These are phyloP conservation scores for Protomyces pachydermus DNA, from an alignment of 1,139 yeast species.

Conservation along the genomic window DNA sequence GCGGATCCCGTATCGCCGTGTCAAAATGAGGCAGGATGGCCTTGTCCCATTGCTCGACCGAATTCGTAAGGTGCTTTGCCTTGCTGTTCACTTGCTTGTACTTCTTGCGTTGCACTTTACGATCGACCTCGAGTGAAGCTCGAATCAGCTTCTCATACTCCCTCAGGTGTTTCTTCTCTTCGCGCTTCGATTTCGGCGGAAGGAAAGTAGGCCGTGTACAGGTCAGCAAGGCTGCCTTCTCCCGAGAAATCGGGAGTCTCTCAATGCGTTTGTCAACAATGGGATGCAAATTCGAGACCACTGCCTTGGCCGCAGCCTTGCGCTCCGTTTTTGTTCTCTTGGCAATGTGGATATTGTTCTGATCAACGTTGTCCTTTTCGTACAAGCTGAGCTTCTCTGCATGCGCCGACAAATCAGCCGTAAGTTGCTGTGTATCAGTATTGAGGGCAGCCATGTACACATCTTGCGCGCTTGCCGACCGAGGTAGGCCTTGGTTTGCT, in stretches of 20 bases:
- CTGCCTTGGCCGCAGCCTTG: constrained; percentile 15
- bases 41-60: constrained; percentile 46
- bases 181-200: constrained; percentile 60
- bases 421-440: not conserved
- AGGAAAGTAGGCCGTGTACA: constrained; percentile 61
- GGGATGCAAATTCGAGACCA: constrained; percentile 5
- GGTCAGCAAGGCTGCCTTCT: constrained; percentile 42
- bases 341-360: not conserved
- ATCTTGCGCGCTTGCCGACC: not conserved
- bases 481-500: not conserved
- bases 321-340: constrained; percentile 3
- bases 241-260: constrained; percentile 33
- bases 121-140: constrained; percentile 43
- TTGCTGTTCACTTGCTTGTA: constrained; percentile 35
- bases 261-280: constrained; percentile 14
- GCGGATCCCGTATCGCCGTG: constrained; percentile 41
- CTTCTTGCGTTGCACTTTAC: constrained; percentile 39
- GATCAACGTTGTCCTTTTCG: not conserved
- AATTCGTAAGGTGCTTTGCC: constrained; percentile 40
- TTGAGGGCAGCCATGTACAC: not conserved
- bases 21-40: constrained; percentile 44
- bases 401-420: not conserved
- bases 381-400: not conserved
- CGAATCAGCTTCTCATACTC: constrained; percentile 53
- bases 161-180: constrained; percentile 52